Percentiles rank a stretch among this genome's conserved stretches.
phyloP scores from a whole-genome alignment of 805 yeast genomes.

The Candida germanica region DNA sequence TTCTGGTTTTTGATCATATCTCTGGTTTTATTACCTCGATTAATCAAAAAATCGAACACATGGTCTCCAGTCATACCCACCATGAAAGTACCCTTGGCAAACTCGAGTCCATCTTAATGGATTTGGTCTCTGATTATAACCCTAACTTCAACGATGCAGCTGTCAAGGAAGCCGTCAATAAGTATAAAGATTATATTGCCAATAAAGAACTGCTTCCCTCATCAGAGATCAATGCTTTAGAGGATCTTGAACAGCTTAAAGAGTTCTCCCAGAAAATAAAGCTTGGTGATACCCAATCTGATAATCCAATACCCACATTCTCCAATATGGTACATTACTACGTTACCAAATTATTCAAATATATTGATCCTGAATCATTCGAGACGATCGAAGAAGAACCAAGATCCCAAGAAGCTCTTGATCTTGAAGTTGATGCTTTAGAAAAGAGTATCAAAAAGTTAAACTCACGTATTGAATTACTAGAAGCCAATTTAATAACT shows the following conservation, averaged over 20 bases:
- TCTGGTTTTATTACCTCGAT: conserved; percentile 6
- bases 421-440: conserved; percentile 1
- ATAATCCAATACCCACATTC: conserved; percentile 17
- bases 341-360: conserved; percentile 10
- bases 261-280: conserved; percentile 9
- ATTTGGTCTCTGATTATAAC: conserved; percentile 60
- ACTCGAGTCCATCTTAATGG: conserved; percentile 47
- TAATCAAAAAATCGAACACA: not conserved
- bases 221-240: not conserved
- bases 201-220: conserved; percentile 21
- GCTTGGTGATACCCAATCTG: not conserved
- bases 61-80: not conserved
- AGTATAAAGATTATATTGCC: conserved; percentile 47
- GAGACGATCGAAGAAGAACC: not conserved
- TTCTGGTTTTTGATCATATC: conserved; percentile 17
- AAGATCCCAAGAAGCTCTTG: conserved; percentile 3
- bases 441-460: conserved; percentile 16
- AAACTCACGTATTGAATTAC: conserved; percentile 13
- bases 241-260: conserved; percentile 6
- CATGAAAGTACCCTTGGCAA: conserved; percentile 15
- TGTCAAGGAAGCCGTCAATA: conserved; percentile 67
- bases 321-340: conserved; percentile 25
- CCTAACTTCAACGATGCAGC: conserved; percentile 85
- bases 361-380: conserved; percentile 7
- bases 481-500: conserved; percentile 20